These are phyloP conservation scores for Hortiboletus flavorubellus DNA, from an alignment of 768 basidiomycete genomes.

Conservation along the genomic window DNA sequence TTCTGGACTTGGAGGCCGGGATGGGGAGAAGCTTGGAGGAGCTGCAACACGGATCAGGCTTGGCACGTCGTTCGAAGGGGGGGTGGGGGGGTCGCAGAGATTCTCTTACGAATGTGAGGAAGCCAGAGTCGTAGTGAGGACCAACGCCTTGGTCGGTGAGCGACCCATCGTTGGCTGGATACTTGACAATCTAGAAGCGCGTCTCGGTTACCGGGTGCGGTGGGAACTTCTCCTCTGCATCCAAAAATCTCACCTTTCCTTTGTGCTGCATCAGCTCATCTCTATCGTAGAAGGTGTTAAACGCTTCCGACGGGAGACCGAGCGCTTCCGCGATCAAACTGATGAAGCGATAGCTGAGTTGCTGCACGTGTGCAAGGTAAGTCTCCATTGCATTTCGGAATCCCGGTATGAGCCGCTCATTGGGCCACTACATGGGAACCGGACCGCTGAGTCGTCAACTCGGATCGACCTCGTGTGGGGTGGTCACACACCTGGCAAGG, in stretches of 20 bases:
- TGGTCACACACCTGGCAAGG: constrained; percentile 57
- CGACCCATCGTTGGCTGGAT: constrained; percentile 54
- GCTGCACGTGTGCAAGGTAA: constrained; percentile 60
- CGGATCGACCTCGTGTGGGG: not conserved
- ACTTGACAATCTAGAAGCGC: constrained; percentile 55
- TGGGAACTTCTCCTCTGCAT: not conserved
- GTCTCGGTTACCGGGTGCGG: not conserved
- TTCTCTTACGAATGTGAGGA: constrained; percentile 65
- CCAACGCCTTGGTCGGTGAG: constrained; percentile 71
- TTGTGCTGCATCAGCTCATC: constrained; percentile 69
- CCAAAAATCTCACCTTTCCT: constrained; percentile 42
- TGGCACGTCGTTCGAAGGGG: not conserved
- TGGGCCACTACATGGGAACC: constrained; percentile 67
- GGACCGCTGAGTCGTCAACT: not conserved
- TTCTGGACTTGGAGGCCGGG: constrained; percentile 85
- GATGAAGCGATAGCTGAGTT: constrained; percentile 59
- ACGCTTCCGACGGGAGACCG: constrained; percentile 55
- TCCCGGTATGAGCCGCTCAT: constrained; percentile 65
- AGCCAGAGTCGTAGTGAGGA: constrained; percentile 80
- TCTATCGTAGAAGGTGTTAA: constrained; percentile 61
- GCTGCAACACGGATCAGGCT: constrained; percentile 35
- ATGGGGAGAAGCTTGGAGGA: constrained; percentile 77
- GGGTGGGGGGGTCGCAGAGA: too few species aligned
- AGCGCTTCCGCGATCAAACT: constrained; percentile 66
- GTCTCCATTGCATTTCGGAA: constrained; percentile 55